A percentile compares a stretch with the other conserved stretches of the same genome.
Conservation (phyloP, 371 early-diverging fungal species). For the Haplosporangium sp. region DNA sequence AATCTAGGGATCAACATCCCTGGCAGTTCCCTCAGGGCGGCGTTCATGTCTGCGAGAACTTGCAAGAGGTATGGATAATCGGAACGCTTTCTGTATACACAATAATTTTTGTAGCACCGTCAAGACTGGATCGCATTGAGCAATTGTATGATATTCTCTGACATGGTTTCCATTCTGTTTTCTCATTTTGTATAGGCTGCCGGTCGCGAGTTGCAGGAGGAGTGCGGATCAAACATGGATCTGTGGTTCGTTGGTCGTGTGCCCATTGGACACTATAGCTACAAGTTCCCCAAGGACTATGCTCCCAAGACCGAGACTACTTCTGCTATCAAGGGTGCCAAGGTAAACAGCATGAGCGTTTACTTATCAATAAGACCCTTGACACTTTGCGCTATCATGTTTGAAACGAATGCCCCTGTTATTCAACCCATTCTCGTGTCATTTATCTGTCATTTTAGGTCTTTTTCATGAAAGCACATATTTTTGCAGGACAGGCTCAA, state of each 20-base stretch:
- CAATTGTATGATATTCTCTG: too few species aligned
- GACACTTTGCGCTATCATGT: too few species aligned
- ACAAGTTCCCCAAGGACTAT: conserved; percentile 57
- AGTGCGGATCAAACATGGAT: conserved; percentile 80
- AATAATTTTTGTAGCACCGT: neutral
- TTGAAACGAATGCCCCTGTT: too few species aligned
- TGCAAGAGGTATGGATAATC: conserved; percentile 66
- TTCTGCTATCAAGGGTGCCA: conserved; percentile 49
- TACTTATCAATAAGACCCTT: too few species aligned
- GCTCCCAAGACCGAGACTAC: conserved; percentile 29
- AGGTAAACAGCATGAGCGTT: conserved; percentile 30
- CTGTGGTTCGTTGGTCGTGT: conserved; percentile 79
- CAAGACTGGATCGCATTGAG: too few species aligned
- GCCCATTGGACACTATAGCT: conserved; percentile 74
- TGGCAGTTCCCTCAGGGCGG: conserved; percentile 87
- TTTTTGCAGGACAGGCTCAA: conserved; percentile 81
- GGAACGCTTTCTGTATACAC: neutral
- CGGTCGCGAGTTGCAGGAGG: conserved; percentile 72
- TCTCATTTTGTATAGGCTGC: conserved; percentile 68
- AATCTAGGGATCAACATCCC: conserved; percentile 63
- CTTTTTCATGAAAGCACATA: conserved; percentile 91
- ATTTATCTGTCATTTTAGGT: conserved; percentile 49
- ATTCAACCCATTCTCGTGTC: too few species aligned
- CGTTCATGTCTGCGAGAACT: conserved; percentile 70
- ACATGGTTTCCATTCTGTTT: conserved; percentile 15